Evolutionary conservation across 371 early-diverging fungal genomes (phyloP).

Genomic region (Haplosporangium sp.): DNA sequence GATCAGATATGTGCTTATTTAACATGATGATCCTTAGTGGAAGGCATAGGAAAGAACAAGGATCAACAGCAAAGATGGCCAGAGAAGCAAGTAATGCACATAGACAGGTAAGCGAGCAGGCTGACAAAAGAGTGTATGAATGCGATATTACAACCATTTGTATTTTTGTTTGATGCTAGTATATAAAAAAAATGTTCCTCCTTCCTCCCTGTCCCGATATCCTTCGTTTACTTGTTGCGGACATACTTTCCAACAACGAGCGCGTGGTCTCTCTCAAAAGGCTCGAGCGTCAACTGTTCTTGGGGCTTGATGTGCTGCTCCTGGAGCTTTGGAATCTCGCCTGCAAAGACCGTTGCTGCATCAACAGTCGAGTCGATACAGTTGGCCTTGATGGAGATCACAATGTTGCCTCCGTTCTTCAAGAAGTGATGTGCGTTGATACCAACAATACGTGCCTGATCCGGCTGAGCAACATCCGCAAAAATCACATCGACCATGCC

Average conservation of each 20-base stretch:
- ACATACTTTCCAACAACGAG: constrained; percentile 96
- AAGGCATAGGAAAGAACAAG: too few species aligned
- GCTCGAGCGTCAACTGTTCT: constrained; percentile 99
- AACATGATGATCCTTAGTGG: too few species aligned
- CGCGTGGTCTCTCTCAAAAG: constrained; percentile 99
- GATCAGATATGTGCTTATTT: too few species aligned
- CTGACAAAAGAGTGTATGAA: too few species aligned
- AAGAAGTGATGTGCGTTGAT: constrained; percentile 99
- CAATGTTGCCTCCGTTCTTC: constrained; percentile 98
- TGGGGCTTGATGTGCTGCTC: constrained; percentile 99
- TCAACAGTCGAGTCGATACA: constrained; percentile 99
- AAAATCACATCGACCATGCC: constrained; percentile 99
- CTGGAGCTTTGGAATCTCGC: constrained; percentile 99
- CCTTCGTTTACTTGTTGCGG: constrained; percentile 64
- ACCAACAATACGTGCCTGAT: constrained; percentile 99
- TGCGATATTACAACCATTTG: too few species aligned
- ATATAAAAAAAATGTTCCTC: too few species aligned
- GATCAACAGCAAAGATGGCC: too few species aligned
- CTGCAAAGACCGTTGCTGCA: constrained; percentile 99
- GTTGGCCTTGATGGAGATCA: constrained; percentile 99
- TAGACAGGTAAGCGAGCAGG: too few species aligned
- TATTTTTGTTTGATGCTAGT: too few species aligned
- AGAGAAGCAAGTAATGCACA: too few species aligned
- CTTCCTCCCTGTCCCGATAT: neutral
- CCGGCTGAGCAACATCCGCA: constrained; percentile 99